Evolutionary conservation across 805 yeast species (phyloP), one percentile per base, ranked within the genome.

Genomic region (Komagataella pseudopastoris): DNA sequence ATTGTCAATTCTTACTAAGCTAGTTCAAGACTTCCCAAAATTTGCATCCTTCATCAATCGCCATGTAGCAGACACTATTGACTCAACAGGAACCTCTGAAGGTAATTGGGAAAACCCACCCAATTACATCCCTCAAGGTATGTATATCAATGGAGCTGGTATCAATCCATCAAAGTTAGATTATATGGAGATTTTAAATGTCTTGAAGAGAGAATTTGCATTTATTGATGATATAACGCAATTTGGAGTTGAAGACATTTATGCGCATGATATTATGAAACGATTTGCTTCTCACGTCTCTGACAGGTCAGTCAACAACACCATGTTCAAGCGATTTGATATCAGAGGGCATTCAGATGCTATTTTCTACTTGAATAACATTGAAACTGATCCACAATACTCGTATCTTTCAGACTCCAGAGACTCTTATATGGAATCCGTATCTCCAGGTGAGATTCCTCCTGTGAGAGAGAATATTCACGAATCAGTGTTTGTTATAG

Each of bases 351-450:
- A 53, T 22, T 17, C 51, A 3, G 64, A 65, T 2, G 69, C 71
- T 0, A 75, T 89, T 6, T 71, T 85, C 1, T 89, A 80, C 69
- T 72, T 91, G 59, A 93, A 91, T 60, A 85, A 93, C 62, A 68
- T 91, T 5, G 95, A 81, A 56, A 60, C 55, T 0, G 96, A 88
- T 60, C 58, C 62, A 0, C 71, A 68, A 36, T 89, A 86, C 60
- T 58, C 63, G 1, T 62, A 67, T 6, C 75, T 74, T 59, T 60
- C 77, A 1, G 60, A 66, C 22, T 71, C 83, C 46, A 62, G 76
- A 10, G 63, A 68, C 6, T 71, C 67, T 0, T 84, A 84, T 59
- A 64, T 67, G n/a, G 63, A 66, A 30, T 61, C 68, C 6, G 69
- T 75, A 17, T 53, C 55, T 44, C 72, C 71, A 30, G 88, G 86